A percentile compares a stretch with the other conserved stretches of the same genome.
Conservation (phyloP, 805 yeast species). For the Metschnikowia peoriensis region DNA sequence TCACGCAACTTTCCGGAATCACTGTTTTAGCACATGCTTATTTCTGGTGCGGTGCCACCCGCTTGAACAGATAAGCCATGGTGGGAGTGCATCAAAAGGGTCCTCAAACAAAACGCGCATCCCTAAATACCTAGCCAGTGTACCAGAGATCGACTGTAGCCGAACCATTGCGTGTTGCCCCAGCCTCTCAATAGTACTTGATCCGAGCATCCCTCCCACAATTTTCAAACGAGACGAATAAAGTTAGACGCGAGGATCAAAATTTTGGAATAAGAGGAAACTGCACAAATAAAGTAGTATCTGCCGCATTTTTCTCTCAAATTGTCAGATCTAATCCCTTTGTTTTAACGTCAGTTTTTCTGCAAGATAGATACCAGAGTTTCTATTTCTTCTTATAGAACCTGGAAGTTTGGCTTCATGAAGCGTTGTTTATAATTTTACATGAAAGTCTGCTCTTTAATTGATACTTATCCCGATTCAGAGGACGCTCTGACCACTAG, state of each 20-base stretch:
- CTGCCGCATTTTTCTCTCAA: background rate
- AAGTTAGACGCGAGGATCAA: background rate
- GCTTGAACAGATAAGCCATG: background rate
- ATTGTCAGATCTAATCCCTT: background rate
- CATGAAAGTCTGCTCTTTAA: slow-evolving; percentile 43
- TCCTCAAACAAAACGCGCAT: slow-evolving; percentile 2
- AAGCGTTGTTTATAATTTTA: slow-evolving; percentile 14
- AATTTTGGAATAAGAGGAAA: background rate
- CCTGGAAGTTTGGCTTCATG: slow-evolving; percentile 5
- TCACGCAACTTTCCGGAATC: too few species aligned
- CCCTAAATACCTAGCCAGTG: background rate
- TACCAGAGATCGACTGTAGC: slow-evolving; percentile 3
- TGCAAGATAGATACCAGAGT: background rate
- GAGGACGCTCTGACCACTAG: slow-evolving; percentile 7
- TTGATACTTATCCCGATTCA: slow-evolving; percentile 26
- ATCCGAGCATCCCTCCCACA: slow-evolving; percentile 10
- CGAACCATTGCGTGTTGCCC: slow-evolving; percentile 8
- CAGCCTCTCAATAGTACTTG: slow-evolving; percentile 7
- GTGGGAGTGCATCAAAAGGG: background rate
- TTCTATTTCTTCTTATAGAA: background rate
- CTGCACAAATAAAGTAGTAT: background rate
- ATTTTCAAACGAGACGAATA: background rate
- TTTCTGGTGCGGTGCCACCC: background rate
- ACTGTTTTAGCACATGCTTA: too few species aligned
- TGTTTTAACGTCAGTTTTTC: background rate